Evolutionary conservation across 768 basidiomycete species (phyloP).

Genomic region (Clathrus columnatus): DNA sequence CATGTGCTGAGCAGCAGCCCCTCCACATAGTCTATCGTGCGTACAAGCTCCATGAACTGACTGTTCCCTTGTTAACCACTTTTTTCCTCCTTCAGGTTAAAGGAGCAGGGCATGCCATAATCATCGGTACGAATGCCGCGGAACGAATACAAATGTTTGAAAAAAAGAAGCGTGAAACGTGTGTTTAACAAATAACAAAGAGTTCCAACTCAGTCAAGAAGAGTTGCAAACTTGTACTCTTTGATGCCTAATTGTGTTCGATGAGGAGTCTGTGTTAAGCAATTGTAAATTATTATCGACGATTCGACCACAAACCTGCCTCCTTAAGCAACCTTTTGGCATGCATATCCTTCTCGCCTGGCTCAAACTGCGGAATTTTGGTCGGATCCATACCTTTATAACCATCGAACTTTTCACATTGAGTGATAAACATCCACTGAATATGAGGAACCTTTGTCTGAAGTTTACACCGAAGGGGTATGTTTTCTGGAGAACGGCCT

Average conservation of each 20-base stretch:
- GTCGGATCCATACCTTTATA: neutral
- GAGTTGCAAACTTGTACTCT: too few relatives aligned
- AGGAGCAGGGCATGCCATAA: too few relatives aligned
- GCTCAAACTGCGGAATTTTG: neutral
- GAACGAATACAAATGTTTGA: too few relatives aligned
- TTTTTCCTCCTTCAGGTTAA: constrained; percentile 44
- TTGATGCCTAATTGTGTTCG: too few relatives aligned
- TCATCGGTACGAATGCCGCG: too few relatives aligned
- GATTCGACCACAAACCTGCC: too few relatives aligned
- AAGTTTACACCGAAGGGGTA: neutral
- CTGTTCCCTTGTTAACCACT: neutral
- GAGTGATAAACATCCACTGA: neutral
- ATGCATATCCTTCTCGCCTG: neutral
- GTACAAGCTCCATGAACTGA: constrained; percentile 30
- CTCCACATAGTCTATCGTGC: constrained; percentile 70
- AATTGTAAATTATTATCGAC: too few relatives aligned
- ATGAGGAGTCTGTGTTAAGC: too few relatives aligned
- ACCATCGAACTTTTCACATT: neutral
- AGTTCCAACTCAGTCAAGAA: too few relatives aligned
- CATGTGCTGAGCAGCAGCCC: constrained; percentile 74
- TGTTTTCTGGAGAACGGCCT: neutral
- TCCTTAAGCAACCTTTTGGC: too few relatives aligned
- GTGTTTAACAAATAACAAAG: too few relatives aligned
- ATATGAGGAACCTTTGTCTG: neutral
- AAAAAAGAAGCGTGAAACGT: too few relatives aligned